Evolutionary conservation across 1,284 basidiomycete species (phyloP), one percentile per base, ranked within the genome.

Genomic region (Ceratobasidium sp.): DNA sequence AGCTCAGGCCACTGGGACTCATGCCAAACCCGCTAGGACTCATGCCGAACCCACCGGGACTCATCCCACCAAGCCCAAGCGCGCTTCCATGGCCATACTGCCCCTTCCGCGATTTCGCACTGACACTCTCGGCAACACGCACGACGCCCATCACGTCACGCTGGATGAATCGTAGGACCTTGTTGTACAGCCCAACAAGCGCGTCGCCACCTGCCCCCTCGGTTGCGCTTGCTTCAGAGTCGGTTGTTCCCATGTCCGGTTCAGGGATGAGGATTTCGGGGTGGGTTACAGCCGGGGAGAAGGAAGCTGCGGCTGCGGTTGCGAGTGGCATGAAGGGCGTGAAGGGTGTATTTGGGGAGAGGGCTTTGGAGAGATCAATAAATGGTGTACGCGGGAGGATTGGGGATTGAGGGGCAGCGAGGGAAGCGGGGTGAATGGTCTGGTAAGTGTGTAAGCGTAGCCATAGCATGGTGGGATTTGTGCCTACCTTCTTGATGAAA

Each of bases 111-210:
- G 53, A 68, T 66, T 87, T 89, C 13, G 86, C 79, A 37, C 87
- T 86, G 14, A 89, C 86, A 61, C 85, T 87, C 77, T 95, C 93
- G 0, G 94, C 90, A 31, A 91, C 56, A 16, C 56, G 68, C 9
- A 72, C 56, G 7, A 72, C 85, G 53, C 90, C 89, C 86, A 96
- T 90, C 31, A 96, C 86, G 27, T 79, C 86, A 81, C 79, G 86
- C 78, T 91, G 89, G 46, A 93, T 85, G 81, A 93, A 95, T n/a
- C 89, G 88, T 41, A 98, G 85, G 29, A 96, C 85, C 76, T 89
- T 89, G 81, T 92, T 96, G 82, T 93, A 97, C 24, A 98, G 80
- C 27, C 83, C 84, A 0, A 90, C 89, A 37, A 98, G 84, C 24
- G 90, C 83, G 76, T 91, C 87, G 59, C 82, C 83, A 76, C 89